Conservation (phyloP, 139 green algal genomes). For the Nannochloris sp. region DNA sequence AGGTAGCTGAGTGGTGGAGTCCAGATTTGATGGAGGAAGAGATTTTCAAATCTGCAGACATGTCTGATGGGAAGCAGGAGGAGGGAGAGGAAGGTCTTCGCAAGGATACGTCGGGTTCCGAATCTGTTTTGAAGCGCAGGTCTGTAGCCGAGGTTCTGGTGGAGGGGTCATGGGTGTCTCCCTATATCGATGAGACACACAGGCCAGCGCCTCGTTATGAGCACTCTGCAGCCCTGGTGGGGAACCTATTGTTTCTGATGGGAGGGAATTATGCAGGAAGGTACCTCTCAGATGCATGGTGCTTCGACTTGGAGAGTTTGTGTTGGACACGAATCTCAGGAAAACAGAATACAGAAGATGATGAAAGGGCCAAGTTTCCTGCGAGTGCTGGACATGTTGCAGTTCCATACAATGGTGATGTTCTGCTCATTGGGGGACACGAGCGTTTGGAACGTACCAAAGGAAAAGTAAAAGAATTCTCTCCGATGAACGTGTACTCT, state of each 20-base stretch:
- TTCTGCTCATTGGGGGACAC: constrained; percentile 77
- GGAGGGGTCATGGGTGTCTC: constrained; percentile 32
- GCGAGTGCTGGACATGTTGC: constrained; percentile 49
- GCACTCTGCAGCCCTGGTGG: constrained; percentile 63
- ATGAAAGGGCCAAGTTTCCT: constrained; percentile 23
- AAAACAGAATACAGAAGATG: neutral
- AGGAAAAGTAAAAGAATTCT: constrained; percentile 46
- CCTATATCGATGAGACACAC: constrained; percentile 23
- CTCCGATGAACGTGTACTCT: constrained; percentile 45
- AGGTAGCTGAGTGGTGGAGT: constrained; percentile 51
- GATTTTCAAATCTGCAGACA: neutral
- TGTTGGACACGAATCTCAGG: constrained; percentile 44
- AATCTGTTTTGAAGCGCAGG: constrained; percentile 6
- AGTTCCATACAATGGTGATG: constrained; percentile 37
- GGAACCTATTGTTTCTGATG: constrained; percentile 59
- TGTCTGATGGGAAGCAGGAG: neutral
- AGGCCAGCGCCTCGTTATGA: constrained; percentile 64
- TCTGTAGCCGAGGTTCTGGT: constrained; percentile 34
- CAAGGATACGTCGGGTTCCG: neutral
- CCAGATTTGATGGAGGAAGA: neutral
- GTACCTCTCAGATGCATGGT: constrained; percentile 80
- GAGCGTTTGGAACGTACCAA: constrained; percentile 43
- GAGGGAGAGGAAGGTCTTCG: neutral
- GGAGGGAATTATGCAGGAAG: constrained; percentile 83
- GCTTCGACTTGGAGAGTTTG: constrained; percentile 62